These are phyloP conservation scores for Beauveria australis DNA, from an alignment of 2,329 filamentous ascomycete species.

Conservation along the genomic window DNA sequence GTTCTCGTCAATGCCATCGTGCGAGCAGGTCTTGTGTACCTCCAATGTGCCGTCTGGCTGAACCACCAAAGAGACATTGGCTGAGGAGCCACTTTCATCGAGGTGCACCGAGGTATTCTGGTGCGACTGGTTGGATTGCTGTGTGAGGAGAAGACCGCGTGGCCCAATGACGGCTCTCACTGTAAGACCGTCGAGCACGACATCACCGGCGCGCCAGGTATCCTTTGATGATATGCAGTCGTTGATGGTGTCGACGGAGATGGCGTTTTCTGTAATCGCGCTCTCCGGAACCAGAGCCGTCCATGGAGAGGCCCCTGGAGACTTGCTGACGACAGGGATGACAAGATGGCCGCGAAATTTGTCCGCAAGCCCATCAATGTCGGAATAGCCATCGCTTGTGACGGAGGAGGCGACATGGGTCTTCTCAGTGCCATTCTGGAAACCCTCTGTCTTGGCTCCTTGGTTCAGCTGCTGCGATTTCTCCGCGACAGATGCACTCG, in stretches of 20 bases:
- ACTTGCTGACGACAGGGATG: neutral
- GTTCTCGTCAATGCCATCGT: slow-evolving; percentile 8
- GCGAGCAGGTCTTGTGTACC: slow-evolving; percentile 5
- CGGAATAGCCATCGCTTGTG: neutral
- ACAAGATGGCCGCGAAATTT: slow-evolving; percentile 1
- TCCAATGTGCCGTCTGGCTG: neutral
- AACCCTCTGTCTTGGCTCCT: neutral
- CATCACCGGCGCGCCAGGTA: neutral
- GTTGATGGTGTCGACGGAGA: slow-evolving; percentile 3
- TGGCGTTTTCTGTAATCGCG: neutral
- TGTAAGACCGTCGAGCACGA: neutral
- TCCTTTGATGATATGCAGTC: neutral
- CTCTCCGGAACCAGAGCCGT: neutral
- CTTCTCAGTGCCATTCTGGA: neutral
- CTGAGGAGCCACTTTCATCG: slow-evolving; percentile 6
- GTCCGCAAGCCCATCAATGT: slow-evolving; percentile 1
- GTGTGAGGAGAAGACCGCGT: neutral
- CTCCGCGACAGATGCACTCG: neutral
- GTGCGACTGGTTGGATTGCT: neutral
- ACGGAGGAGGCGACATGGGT: neutral
- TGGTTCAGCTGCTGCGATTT: neutral
- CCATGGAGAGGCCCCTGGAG: neutral
- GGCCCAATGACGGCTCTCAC: slow-evolving; percentile 1
- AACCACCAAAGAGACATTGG: neutral
- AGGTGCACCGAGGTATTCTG: slow-evolving; percentile 2